Conservation (phyloP, 805 yeast species). For the fission yeast (Schizosaccharomyces pombe) region ASM294v3 CU329670.1:1676501-1677000, state of each 20-base stretch:
- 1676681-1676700: slow-evolving; percentile 7
- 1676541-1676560: slow-evolving; percentile 91
- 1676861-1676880: slow-evolving; percentile 87
- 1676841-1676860: slow-evolving; percentile 94
- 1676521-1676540: slow-evolving; percentile 56
- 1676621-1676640: slow-evolving; percentile 32
- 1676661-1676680: slow-evolving; percentile 33
- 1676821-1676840: slow-evolving; percentile 56
- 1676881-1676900: slow-evolving; percentile 80
- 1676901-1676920: slow-evolving; percentile 57
- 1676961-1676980: slow-evolving; percentile 83
- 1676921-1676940: slow-evolving; percentile 84
- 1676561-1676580: slow-evolving; percentile 98
- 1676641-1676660: slow-evolving; percentile 47
- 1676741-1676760: slow-evolving; percentile 61
- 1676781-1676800: slow-evolving; percentile 77
- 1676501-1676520: slow-evolving; percentile 54
- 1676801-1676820: slow-evolving; percentile 51
- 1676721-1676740: slow-evolving; percentile 66
- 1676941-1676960: slow-evolving; percentile 90
- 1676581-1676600: slow-evolving; percentile 92
- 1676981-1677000: slow-evolving; percentile 78
- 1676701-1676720: slow-evolving; percentile 52
- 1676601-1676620: slow-evolving; percentile 56
- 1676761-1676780: slow-evolving; percentile 88